Evolutionary conservation across 345 rosid genomes (phyloP), one percentile per base, ranked within the genome.

Genomic region (Eucalyptus marginata): DNA sequence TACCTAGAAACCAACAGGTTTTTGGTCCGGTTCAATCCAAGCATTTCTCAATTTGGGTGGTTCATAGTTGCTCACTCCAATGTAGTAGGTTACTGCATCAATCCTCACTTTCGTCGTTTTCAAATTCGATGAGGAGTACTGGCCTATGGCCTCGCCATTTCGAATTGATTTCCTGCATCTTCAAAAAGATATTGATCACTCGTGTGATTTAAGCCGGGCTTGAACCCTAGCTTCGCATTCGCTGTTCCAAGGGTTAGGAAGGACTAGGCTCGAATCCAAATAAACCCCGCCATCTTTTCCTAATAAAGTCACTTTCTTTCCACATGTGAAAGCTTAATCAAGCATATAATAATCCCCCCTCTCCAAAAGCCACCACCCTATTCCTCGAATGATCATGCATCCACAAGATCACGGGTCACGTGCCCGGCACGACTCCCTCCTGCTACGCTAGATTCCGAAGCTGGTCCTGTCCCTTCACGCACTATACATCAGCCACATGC

Each of bases 21-120:
- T 52, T 17, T 52, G 9, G 0, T 52, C 2, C 2, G 0, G 10
- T 18, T 0, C 1, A 24, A 1, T 52, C 1, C 4, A 0, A 52
- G 25, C 10, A 0, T 18, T 52, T 52, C 10, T 18, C 25, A 0
- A 52, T 18, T 52, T 52, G 58, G 25, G 25, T 20, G 24, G 25
- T 52, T 52, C 25, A 52, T 52, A 3, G 25, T 52, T 52, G 25
- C 58, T 52, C 10, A 8, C 10, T 2, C 2, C 6, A 2, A 13
- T 49, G n/a, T 1, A 29, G 7, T 12, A 25, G 31, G 8, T 27
- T 27, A 27, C 2, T 27, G 14, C 15, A n/a, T n/a, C 5, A 1
- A 14, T n/a, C 76, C 36, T 64, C 76, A n/a, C 36, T 64, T n/a
- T 2, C 4, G 2, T 3, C 3, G 1, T n/a, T 64, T 8, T n/a